Base-by-base conservation (phyloP, 495 filamentous ascomycete species). In the Daldinia grandis region DNA sequence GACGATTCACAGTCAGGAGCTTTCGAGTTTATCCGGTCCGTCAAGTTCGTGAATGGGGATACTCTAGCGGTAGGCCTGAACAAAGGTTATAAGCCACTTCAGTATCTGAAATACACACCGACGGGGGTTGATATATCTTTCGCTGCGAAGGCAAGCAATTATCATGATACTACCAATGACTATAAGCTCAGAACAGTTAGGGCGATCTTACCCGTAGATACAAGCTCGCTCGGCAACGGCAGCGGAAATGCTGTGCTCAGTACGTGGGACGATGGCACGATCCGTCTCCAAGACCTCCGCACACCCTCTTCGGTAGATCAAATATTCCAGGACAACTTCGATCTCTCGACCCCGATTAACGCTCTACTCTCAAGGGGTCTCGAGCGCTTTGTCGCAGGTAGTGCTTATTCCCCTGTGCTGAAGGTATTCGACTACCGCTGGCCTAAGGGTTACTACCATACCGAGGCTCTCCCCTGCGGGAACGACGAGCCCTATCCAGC, bases 371-470 rank as follows among this genome's bases (percentile, higher is more conserved):
- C 80, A 0, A 80, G 80, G 31, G 82, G 81, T 40, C 65, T 76
- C 1, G 81, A 84, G 44, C 68, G 81, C 5, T 85, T 85, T 44
- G 56, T 84, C 7, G 83, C 78, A 0, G 78, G 77, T 5, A 79
- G 79, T 55, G 78, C 75, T 28, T 69, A 76, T 4, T 74, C 73
- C 2, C 69, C 72, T 4, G 71, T 76, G 33, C 30, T 85, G 62
- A 83, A 83, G 57, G 66, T 85, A 1, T 85, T 84, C 54, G 83
- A 85, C 76, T 84, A 83, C 33, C 81, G 83, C 8, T 83, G 80
- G 79, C 65, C 78, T 0, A 81, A 79, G 64, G 49, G 64, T 3
- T 85, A 85, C 62, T 76, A 82, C 27, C 79, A 85, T 51, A 82
- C 80, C 10, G 71, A 78, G 1, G 77, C 75, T 5, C 73, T 85